These are phyloP conservation scores for Schizochytrium sp. DNA, from an alignment of 108 stramenopile species.

Conservation along the genomic window DNA sequence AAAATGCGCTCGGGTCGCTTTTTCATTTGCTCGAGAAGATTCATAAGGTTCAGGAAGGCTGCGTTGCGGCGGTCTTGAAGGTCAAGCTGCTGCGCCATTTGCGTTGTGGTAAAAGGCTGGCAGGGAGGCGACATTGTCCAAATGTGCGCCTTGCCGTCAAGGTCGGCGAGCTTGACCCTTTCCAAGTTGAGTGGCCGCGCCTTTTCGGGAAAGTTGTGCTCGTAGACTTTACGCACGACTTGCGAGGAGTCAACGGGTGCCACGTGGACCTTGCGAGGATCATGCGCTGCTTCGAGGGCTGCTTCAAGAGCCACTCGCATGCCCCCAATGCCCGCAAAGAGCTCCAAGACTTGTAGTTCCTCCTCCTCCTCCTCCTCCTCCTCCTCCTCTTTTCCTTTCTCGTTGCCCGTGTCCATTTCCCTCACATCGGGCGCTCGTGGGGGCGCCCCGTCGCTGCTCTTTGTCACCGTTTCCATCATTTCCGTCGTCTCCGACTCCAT, in stretches of 20 bases:
- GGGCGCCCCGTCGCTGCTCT: no score
- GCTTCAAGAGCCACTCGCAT: background rate
- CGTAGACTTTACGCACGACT: background rate
- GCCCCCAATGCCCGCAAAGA: background rate
- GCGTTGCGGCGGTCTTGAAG: background rate
- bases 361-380: no score
- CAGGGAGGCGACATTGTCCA: constrained; percentile 17
- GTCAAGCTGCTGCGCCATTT: background rate
- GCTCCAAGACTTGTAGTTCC: background rate
- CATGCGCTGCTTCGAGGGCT: background rate
- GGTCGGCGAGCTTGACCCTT: background rate
- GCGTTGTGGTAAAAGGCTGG: background rate
- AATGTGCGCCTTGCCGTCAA: background rate
- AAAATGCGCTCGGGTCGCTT: background rate
- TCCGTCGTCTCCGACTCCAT: no score
- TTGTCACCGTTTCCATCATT: no score
- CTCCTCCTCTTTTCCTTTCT: no score
- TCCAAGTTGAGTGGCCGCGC: background rate
- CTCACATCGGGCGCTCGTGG: no score
- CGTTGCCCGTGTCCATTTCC: no score
- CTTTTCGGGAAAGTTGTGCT: background rate
- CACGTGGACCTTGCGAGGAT: background rate
- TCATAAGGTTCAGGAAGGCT: background rate
- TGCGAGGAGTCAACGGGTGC: background rate
- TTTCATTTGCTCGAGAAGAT: background rate